Conservation (phyloP, 768 basidiomycete species). For the Botryobasidium botryosum region DNA sequence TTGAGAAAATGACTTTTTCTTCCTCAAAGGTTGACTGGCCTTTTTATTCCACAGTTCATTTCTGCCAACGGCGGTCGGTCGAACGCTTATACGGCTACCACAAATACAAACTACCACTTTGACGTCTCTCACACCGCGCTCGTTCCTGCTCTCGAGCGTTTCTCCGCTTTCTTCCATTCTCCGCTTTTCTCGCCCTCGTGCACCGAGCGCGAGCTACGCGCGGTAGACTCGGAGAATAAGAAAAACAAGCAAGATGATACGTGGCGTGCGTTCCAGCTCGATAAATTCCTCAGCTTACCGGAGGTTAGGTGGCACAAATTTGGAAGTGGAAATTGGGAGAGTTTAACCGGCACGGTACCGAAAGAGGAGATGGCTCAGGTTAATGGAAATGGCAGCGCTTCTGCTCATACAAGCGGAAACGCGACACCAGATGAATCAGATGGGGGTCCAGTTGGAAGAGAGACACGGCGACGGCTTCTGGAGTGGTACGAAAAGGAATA, state of each 20-base stretch:
- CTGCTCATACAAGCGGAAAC: too few species aligned
- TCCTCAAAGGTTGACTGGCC: not conserved
- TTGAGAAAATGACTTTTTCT: not conserved
- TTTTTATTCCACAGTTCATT: conserved; percentile 19
- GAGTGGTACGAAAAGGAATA: conserved; percentile 79
- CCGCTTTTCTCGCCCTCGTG: conserved; percentile 78
- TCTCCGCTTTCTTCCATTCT: conserved; percentile 80
- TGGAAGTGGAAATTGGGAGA: conserved; percentile 70
- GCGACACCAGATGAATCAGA: conserved; percentile 37
- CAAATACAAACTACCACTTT: conserved; percentile 84
- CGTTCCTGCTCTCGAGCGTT: conserved; percentile 53
- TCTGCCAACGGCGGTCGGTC: conserved; percentile 44
- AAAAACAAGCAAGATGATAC: conserved; percentile 84
- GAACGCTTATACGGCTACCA: conserved; percentile 86
- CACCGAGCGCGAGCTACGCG: conserved; percentile 79
- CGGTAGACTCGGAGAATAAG: conserved; percentile 93
- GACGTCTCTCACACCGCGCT: conserved; percentile 47
- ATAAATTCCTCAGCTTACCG: conserved; percentile 64
- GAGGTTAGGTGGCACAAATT: conserved; percentile 86
- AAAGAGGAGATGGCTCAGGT: conserved; percentile 30
- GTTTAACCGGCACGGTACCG: conserved; percentile 38
- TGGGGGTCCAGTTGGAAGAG: conserved; percentile 62
- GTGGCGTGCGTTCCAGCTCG: conserved; percentile 91
- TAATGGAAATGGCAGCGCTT: not conserved
- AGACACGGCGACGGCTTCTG: conserved; percentile 57